phyloP scores from a whole-genome alignment of 2,329 filamentous ascomycete species.

The Verticillium klebahnii region DNA sequence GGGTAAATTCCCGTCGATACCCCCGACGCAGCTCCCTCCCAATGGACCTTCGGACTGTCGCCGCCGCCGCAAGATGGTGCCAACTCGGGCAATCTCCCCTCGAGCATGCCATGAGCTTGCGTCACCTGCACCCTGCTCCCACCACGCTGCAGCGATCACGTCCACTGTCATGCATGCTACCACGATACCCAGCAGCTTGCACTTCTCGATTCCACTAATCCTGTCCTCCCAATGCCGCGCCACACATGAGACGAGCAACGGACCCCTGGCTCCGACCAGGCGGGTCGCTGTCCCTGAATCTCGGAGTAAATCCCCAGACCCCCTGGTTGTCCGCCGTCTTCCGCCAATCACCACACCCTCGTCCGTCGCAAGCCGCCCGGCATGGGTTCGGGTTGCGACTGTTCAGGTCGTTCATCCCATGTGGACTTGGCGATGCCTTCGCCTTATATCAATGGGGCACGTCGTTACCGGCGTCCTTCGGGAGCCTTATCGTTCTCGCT shows the following conservation, averaged over 20 bases:
- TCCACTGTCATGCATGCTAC: neutral
- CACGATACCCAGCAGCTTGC: neutral
- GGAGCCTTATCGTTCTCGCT: neutral
- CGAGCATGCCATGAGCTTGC: neutral
- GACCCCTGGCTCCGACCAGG: neutral
- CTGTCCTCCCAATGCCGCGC: neutral
- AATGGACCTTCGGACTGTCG: neutral
- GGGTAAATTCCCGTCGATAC: neutral
- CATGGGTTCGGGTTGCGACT: neutral
- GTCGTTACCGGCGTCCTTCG: neutral
- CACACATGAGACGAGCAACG: neutral
- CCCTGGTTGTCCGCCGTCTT: neutral
- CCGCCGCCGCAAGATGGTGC: neutral
- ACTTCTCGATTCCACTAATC: neutral
- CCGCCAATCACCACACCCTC: neutral
- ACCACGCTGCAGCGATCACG: neutral
- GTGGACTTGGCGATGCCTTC: neutral
- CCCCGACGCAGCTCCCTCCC: neutral
- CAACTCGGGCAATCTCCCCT: neutral
- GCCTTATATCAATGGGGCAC: neutral
- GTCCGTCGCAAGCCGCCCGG: neutral
- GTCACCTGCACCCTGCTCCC: neutral
- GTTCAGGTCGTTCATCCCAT: neutral
- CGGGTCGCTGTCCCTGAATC: constrained; percentile 2
- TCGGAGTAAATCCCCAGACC: neutral